A percentile compares a stretch with the other conserved stretches of the same genome.
Conservation (phyloP, 1,139 yeast species). For the Sugiyamaella novakii region DNA sequence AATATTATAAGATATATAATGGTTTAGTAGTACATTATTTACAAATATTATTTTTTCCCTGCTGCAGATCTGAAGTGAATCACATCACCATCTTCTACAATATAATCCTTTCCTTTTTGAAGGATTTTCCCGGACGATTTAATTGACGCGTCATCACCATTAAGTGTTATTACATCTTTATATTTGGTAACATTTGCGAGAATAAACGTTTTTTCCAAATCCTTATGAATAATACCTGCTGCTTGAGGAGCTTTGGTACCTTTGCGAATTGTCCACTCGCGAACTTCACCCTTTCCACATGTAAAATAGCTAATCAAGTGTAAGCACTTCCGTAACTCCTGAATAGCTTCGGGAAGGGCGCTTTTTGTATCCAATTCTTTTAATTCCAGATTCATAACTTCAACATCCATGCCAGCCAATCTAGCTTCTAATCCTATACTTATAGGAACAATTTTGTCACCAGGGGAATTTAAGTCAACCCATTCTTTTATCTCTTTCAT, state of each 20-base stretch:
- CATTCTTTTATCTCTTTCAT: conserved; percentile 69
- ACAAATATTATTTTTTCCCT: conserved; percentile 18
- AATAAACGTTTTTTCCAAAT: conserved; percentile 73
- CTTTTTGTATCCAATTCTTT: conserved; percentile 73
- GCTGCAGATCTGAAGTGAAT: conserved; percentile 53
- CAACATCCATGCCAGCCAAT: conserved; percentile 71
- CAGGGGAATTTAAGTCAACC: conserved; percentile 84
- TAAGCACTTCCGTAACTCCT: conserved; percentile 60
- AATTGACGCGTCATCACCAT: conserved; percentile 39
- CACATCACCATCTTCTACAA: conserved; percentile 78
- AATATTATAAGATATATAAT: background rate
- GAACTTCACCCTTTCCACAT: conserved; percentile 75
- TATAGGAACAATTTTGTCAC: conserved; percentile 82
- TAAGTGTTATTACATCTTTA: conserved; percentile 34
- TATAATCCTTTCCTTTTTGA: conserved; percentile 64
- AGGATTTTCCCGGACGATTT: conserved; percentile 37
- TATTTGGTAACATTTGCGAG: conserved; percentile 66
- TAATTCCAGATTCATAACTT: conserved; percentile 79
- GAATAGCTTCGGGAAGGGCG: conserved; percentile 78
- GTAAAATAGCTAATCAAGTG: conserved; percentile 78
- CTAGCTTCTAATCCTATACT: conserved; percentile 86
- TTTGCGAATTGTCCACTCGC: conserved; percentile 77
- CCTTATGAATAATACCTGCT: conserved; percentile 84
- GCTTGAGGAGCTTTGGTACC: conserved; percentile 77
- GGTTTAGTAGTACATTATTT: background rate